Base-by-base conservation (phyloP, 371 early-diverging fungal genomes). In the Syncephalis plumigaleata region DNA sequence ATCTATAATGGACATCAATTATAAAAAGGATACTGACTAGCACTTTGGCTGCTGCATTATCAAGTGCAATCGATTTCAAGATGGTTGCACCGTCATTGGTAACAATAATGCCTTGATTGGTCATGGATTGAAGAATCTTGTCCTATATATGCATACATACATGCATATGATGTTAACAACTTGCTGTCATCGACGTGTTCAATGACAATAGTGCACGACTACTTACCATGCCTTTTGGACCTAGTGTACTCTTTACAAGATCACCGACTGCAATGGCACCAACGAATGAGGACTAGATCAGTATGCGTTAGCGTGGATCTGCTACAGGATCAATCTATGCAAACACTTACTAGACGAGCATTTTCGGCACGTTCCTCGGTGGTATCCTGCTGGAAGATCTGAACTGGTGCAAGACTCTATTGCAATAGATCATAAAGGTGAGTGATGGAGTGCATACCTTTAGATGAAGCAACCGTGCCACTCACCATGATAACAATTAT, bases 81-180 rank as follows among this genome's bases (percentile, higher is more conserved):
- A 99, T 98, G 27, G 98, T 98, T 15, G 99, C 99, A 45, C 99
- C 99, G 67, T 99, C 99, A 70, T 99, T 99, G 13, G 99, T 98
- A 39, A 98, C 96, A 57, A 86, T 70, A 55, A 96, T 80, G 53
- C 86, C 80, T 50, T 84, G 89, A 36, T 69, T 76, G 37, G 73
- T 66, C 31, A 87, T 70, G 45, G 98, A 87, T 63, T 97, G 91
- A 61, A 98, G 84, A 54, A 97, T 91, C 70, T 97, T 97, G 75
- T 97, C 87, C 84, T 84, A 53, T n/a, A n/a, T n/a, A n/a, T 21
- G 11, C n/a, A 18, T 11, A 13, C 9, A 13, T 18, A n/a, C 45
- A 17, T 45, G 25, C 15, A 45, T 22, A 3, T n/a, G n/a, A n/a
- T n/a, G n/a, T n/a, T n/a, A n/a, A n/a, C n/a, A n/a, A n/a, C n/a